These are phyloP conservation scores for Gossypium gossypioides DNA, from an alignment of 441 rosid genomes.

Conservation along the genomic window DNA sequence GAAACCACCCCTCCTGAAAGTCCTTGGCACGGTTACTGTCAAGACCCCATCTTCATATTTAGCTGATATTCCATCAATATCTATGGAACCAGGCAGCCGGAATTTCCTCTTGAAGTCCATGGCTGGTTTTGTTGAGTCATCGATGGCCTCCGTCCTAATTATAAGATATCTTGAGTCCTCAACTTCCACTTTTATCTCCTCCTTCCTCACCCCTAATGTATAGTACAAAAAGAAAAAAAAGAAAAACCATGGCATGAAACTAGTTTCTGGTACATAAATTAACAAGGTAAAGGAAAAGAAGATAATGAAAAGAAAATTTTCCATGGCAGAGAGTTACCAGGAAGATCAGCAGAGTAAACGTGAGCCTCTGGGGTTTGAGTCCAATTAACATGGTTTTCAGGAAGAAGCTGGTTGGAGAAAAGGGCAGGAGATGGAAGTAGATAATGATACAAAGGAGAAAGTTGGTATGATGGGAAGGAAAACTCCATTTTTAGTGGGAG, in stretches of 20 bases:
- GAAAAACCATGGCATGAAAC: constrained; percentile 10
- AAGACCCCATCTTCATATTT: constrained; percentile 57
- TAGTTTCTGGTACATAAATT: background rate
- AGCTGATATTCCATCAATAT: constrained; percentile 54
- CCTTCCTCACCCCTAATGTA: constrained; percentile 59
- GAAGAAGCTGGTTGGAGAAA: constrained; percentile 21
- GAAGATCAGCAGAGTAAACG: constrained; percentile 63
- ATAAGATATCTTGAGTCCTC: constrained; percentile 61
- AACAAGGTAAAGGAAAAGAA: background rate
- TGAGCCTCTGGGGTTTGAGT: constrained; percentile 63
- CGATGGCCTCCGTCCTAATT: constrained; percentile 47
- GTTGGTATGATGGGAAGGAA: constrained; percentile 17
- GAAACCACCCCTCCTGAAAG: constrained; percentile 30
- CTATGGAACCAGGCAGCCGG: constrained; percentile 50
- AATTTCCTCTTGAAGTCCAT: constrained; percentile 55
- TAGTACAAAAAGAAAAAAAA: background rate
- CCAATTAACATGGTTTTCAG: constrained; percentile 59
- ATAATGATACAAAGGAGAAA: constrained; percentile 38
- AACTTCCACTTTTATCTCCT: constrained; percentile 64
- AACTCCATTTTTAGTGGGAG: constrained; percentile 31
- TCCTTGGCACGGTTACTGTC: constrained; percentile 55
- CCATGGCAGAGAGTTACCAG: constrained; percentile 32
- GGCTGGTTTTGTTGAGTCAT: constrained; percentile 30
- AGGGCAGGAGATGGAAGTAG: constrained; percentile 26
- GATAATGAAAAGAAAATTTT: background rate